phyloP scores from a whole-genome alignment of 2,329 filamentous ascomycete genomes.

The Xylaria sp. region DNA sequence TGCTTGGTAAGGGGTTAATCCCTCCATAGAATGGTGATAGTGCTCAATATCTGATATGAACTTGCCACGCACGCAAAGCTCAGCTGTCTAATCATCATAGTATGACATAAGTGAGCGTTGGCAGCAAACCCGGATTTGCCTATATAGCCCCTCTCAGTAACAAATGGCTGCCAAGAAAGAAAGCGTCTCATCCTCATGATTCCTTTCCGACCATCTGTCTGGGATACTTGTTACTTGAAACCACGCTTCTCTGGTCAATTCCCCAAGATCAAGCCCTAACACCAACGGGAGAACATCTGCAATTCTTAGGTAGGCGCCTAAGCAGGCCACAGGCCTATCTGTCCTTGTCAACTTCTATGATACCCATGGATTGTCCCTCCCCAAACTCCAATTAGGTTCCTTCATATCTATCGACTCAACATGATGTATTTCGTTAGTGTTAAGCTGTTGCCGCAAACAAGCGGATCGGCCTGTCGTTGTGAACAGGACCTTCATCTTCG shows the following conservation, averaged over 20 bases:
- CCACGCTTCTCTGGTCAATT: background rate
- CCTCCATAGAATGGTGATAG: too few relatives aligned
- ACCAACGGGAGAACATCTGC: conserved; percentile 7
- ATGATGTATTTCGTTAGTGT: conserved; percentile 8
- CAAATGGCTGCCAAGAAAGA: conserved; percentile 1
- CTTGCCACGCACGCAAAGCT: too few relatives aligned
- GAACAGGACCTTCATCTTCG: conserved; percentile 31
- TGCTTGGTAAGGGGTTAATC: too few relatives aligned
- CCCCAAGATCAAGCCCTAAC: background rate
- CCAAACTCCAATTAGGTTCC: conserved; percentile 13
- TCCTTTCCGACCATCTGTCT: background rate
- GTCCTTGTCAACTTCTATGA: background rate
- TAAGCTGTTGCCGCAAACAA: conserved; percentile 27
- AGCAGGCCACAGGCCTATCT: background rate
- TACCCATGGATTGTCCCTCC: background rate
- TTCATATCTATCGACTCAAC: conserved; percentile 17
- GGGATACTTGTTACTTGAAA: background rate
- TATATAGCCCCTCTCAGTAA: background rate
- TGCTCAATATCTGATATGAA: too few relatives aligned
- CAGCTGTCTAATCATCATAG: too few relatives aligned
- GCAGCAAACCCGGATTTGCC: background rate
- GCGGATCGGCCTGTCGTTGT: conserved; percentile 31
- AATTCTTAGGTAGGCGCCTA: background rate
- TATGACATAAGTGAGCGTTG: too few relatives aligned
- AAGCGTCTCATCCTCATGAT: conserved; percentile 4